Evolutionary conservation across 2,329 filamentous ascomycete genomes (phyloP), one percentile per base, ranked within the genome.

Genomic region (Stemphylium beticola): DNA sequence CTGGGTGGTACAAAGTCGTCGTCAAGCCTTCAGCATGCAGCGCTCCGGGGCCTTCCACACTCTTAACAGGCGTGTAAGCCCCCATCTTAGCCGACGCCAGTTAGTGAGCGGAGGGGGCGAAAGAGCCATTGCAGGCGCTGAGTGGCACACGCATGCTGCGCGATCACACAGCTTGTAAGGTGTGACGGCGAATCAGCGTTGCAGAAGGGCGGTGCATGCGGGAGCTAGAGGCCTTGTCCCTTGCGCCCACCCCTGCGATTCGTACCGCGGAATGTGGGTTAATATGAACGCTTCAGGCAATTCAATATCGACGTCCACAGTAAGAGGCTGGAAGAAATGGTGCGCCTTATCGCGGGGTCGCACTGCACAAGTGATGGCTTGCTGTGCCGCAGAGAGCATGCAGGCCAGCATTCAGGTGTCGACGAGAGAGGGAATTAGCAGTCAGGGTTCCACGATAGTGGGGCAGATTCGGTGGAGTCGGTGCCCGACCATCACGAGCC

Each of bases 101-200:
- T 39, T 39, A 46, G 47, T 43, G 57, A 46, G 48, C 44, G 55
- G 62, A 61, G 61, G 62, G 61, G 61, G 62, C 61, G 61, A 66
- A 55, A 63, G 53, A 32, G 57, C 60, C 51, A 60, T 65, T 60
- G 63, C 60, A 66, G 66, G 41, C 67, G 68, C 68, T 69, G 68
- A 73, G 59, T 72, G 69, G 68, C 62, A 65, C 62, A 61, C 57
- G 55, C 57, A 62, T 59, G 50, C 60, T 58, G 65, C 55, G 55
- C 63, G 49, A 69, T 73, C 70, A 72, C 69, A 67, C 58, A 56
- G 61, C 58, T 50, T 58, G 61, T 61, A 53, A 47, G 53, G 57
- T 58, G 56, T 63, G 57, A 55, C 38, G 36, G 56, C 67, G 64
- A 69, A 69, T 70, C 61, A 65, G 31, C 47, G 32, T 38, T 53